Base-by-base conservation (phyloP, 345 rosid species). In the Heritiera fomes region DNA sequence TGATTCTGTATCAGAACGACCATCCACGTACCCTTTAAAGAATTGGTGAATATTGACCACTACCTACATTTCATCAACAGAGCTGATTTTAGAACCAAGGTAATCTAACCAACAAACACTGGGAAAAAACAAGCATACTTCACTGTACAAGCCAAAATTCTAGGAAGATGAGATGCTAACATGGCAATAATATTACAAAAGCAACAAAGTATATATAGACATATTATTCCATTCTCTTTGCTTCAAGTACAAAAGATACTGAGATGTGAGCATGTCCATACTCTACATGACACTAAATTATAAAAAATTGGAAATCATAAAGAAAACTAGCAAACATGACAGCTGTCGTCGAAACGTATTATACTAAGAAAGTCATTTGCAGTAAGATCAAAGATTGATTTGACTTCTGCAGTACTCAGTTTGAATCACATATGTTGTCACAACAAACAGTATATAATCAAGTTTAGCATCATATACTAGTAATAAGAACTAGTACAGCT, bases 1-100 rank as follows among this genome's bases (percentile, higher is more conserved):
- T 3, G 0, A 8, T 12, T 45, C 1, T 6, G 0, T 0, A 34
- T 87, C 89, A 65, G 23, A 65, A 12, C 59, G 76, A 15, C 89
- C 86, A 1, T 77, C 74, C 18, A 67, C 5, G 66, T 91, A 91
- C 23, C 89, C 89, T 6, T 12, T 61, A 68, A 91, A 89, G 79
- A 91, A 91, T 55, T 85, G 75, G 56, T 80, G 88, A 49, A 88
- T 86, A 75, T 88, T 88, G 56, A 88, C 58, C 34, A 88, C 86
- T 30, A 80, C 90, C 93, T 91, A 82, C 86, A 80, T 65, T 52
- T 69, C 71, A 77, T n/a, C 49, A 77, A 41, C 10, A 50, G 12
- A 38, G 73, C 14, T 7, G n/a, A 34, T 52, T 75, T 61, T 60
- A 52, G 46, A 23, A 38, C 12, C 18, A 50, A 64, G n/a, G n/a